These are phyloP conservation scores for Camillea tinctor DNA, from an alignment of 2,329 filamentous ascomycete genomes.

Conservation along the genomic window DNA sequence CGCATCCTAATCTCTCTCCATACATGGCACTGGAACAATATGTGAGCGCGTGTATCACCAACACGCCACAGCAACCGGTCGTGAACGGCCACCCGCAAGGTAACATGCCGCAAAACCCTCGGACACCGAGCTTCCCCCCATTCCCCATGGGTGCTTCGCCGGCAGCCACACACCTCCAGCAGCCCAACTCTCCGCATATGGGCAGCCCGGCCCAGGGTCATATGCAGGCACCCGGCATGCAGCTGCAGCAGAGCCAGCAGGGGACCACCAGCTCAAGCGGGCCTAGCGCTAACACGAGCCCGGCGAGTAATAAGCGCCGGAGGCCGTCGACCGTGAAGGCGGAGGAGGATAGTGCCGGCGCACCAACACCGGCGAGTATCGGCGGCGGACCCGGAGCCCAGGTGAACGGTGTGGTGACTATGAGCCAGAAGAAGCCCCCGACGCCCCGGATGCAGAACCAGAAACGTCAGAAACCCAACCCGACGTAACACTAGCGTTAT, in stretches of 20 bases:
- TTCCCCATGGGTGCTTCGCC: constrained; percentile 62
- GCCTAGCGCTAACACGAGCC: constrained; percentile 66
- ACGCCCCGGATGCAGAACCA: constrained; percentile 57
- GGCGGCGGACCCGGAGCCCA: constrained; percentile 36
- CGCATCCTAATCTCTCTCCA: constrained; percentile 53
- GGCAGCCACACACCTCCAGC: constrained; percentile 56
- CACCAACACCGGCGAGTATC: constrained; percentile 46
- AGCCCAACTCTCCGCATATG: constrained; percentile 61
- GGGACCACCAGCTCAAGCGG: constrained; percentile 65
- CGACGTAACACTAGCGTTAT: constrained; percentile 15
- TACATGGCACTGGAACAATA: constrained; percentile 62
- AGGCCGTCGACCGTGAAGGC: constrained; percentile 57
- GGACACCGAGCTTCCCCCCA: constrained; percentile 55
- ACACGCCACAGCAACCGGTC: constrained; percentile 33
- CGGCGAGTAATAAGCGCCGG: constrained; percentile 58
- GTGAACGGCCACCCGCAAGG: constrained; percentile 46
- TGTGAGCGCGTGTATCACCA: constrained; percentile 47
- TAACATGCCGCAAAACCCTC: constrained; percentile 45
- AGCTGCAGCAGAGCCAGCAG: constrained; percentile 66
- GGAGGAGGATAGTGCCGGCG: constrained; percentile 53
- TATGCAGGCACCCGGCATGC: constrained; percentile 66
- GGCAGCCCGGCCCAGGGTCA: constrained; percentile 61
- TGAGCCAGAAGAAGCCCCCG: constrained; percentile 51
- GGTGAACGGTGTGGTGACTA: constrained; percentile 50
- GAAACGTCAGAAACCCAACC: constrained; percentile 53